Evolutionary conservation across 495 filamentous ascomycete species (phyloP).

Genomic region (Cercophora sp.): DNA sequence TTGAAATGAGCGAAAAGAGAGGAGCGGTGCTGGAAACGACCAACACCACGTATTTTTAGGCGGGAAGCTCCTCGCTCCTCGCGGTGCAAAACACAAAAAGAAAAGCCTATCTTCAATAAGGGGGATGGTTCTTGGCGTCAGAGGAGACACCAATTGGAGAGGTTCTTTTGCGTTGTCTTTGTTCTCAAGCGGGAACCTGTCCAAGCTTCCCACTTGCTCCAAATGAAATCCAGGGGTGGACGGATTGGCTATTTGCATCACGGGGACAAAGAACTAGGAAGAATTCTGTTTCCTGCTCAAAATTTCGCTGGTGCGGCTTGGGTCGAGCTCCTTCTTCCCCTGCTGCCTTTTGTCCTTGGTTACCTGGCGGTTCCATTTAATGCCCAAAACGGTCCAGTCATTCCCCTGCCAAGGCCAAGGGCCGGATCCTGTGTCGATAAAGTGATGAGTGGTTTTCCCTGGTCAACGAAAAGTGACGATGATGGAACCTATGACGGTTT

Average conservation of each 20-base stretch:
- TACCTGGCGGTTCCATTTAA: background rate
- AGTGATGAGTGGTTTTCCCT: background rate
- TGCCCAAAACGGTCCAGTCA: background rate
- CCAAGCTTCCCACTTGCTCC: too few species aligned
- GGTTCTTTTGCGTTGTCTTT: conserved; percentile 5
- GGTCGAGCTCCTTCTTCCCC: background rate
- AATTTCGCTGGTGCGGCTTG: background rate
- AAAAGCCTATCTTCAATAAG: background rate
- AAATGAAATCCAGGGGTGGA: background rate
- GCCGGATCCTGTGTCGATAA: background rate
- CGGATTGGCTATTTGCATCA: background rate
- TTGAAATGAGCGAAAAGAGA: background rate
- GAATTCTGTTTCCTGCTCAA: background rate
- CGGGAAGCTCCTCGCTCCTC: background rate
- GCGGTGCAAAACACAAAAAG: background rate
- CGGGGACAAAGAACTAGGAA: too few species aligned
- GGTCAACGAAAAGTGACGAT: background rate
- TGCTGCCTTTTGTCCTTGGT: background rate
- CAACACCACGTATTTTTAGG: background rate
- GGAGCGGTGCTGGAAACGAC: background rate
- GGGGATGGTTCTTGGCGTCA: background rate
- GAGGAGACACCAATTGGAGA: background rate
- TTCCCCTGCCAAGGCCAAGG: background rate
- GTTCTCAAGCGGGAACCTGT: background rate
- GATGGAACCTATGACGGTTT: background rate